Percentiles rank a stretch among this genome's conserved stretches.
These are phyloP conservation scores for Macroventuria anomochaeta DNA, from an alignment of 2,329 filamentous ascomycete species.

Conservation along the genomic window DNA sequence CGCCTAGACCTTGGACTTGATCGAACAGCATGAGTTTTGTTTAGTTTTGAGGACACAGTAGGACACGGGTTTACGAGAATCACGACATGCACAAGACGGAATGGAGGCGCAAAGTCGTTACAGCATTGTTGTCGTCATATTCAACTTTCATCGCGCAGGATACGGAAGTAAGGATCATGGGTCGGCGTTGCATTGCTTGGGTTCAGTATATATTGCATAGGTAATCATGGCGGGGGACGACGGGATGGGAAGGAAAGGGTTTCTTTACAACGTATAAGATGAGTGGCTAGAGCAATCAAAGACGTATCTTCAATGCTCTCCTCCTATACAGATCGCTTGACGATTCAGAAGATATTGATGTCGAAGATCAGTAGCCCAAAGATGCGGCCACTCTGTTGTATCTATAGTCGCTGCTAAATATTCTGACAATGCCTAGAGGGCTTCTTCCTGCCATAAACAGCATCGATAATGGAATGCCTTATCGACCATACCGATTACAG, in stretches of 20 bases:
- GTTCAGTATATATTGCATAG: constrained; percentile 6
- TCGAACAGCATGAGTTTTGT: not conserved
- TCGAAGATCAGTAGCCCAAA: too few species aligned
- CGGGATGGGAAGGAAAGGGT: not conserved
- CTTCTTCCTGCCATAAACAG: too few species aligned
- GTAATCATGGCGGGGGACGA: constrained; percentile 2
- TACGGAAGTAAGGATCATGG: not conserved
- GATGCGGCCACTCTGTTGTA: too few species aligned
- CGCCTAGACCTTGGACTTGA: not conserved
- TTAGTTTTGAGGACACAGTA: not conserved
- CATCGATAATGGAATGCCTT: too few species aligned
- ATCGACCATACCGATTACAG: too few species aligned
- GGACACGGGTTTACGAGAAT: constrained; percentile 3
- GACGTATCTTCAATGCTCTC: constrained; percentile 1
- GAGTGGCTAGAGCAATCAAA: constrained; percentile 6
- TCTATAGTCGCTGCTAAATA: too few species aligned
- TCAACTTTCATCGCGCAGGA: not conserved
- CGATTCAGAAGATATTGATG: too few species aligned
- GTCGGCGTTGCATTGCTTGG: constrained; percentile 15
- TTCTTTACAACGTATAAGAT: not conserved
- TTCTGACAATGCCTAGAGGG: too few species aligned
- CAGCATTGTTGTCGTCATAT: constrained; percentile 13
- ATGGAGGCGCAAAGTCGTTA: constrained; percentile 6
- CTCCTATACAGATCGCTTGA: too few species aligned
- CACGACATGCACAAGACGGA: constrained; percentile 7